A percentile compares a stretch with the other conserved stretches of the same genome.
These are phyloP conservation scores for Annona cherimola DNA, from an alignment of 164 flowering plant species.

Conservation along the genomic window DNA sequence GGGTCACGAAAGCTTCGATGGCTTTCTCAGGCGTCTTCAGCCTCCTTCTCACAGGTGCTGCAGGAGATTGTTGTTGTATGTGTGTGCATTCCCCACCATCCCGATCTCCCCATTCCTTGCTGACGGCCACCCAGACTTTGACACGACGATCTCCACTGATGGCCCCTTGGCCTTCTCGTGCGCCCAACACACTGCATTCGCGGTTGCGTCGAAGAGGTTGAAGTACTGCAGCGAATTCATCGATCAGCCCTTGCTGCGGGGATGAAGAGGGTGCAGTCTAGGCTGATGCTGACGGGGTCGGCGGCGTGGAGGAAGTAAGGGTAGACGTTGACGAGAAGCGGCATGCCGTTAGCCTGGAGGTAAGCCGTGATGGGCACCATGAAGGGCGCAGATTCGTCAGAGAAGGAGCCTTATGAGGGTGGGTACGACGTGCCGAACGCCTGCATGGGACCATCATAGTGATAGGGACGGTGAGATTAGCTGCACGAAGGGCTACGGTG, in stretches of 20 bases:
- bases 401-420: constrained; percentile 1
- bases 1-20: constrained; percentile 3
- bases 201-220: constrained; percentile 8
- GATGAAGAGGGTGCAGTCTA: constrained; percentile 7
- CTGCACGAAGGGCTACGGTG: not conserved
- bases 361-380: not conserved
- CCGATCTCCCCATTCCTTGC: constrained; percentile 1
- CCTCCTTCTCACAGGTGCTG: constrained; percentile 1
- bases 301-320: constrained; percentile 6
- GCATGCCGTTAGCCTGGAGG: not conserved
- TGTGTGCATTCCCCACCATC: not conserved
- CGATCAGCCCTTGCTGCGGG: not conserved
- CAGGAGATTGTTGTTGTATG: constrained; percentile 5
- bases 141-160: not conserved
- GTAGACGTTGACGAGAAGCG: constrained; percentile 6
- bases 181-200: constrained; percentile 1
- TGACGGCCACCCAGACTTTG: constrained; percentile 8
- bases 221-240: not conserved
- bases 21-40: constrained; percentile 8
- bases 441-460: not conserved
- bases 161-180: constrained; percentile 6
- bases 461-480: not conserved
- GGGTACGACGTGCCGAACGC: constrained; percentile 4
- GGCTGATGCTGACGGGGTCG: not conserved
- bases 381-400: not conserved